Evolutionary conservation across 2,329 filamentous ascomycete genomes (phyloP), one percentile per base, ranked within the genome.

Genomic region (Daldinia sp.): DNA sequence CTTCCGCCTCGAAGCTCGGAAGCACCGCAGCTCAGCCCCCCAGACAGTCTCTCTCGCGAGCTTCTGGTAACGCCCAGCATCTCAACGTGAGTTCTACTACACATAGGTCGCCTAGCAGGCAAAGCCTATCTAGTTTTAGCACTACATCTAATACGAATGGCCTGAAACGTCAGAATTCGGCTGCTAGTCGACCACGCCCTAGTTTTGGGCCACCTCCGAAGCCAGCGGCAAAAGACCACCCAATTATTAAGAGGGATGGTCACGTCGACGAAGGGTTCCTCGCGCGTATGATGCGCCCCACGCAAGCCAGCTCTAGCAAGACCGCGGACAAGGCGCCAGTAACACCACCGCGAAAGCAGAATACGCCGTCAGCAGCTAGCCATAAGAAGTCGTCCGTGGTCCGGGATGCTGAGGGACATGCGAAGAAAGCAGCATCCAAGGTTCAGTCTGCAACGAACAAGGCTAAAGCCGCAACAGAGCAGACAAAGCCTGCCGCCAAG

Each of bases 251-350:
- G 73, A 83, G 84, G 67, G 82, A 86, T 28, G 84, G 83, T 53
- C 86, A 86, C 18, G 83, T 91, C 1, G 90, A 93, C 70, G 90
- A 92, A 71, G 81, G 88, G 13, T 94, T 94, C 79, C 81, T 94
- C 28, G 91, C 91, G n/a, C 88, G 92, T 59, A 93, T 94, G 92
- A 94, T 91, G 88, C 85, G 92, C 44, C 92, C 92, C 1, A 94
- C 92, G 0, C 87, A 90, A 50, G 84, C 88, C 51, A 93, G 90
- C 4, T 86, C 90, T 7, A 89, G 85, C 70, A 93, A 93, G 80
- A 86, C 87, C 0, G 82, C 87, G 2, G 90, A 92, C 4, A 93
- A 92, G 80, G 78, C 77, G 0, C 80, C 83, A 1, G 71, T 80
- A 0, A 86, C 86, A 0, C 86, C 87, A 1, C 86, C 86, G 0